phyloP scores from a whole-genome alignment of 1,284 basidiomycete genomes.

The Flammula alnicola region DNA sequence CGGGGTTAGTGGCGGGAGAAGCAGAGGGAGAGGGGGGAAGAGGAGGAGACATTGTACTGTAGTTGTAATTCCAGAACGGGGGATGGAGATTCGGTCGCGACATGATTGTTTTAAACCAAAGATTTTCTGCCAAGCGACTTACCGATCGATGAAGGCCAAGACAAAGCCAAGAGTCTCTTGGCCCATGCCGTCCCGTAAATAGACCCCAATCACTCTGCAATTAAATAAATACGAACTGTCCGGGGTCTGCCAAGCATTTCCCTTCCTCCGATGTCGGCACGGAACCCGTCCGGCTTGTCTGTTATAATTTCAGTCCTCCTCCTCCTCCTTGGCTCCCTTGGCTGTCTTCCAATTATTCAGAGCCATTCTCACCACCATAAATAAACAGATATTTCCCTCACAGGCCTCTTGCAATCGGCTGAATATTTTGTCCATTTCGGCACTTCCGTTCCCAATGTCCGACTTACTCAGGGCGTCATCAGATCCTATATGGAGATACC shows the following conservation, averaged over 20 bases:
- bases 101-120: slow-evolving; percentile 32
- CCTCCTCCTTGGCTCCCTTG: too few relatives aligned
- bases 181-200: slow-evolving; percentile 9
- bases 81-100: slow-evolving; percentile 30
- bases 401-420: too few relatives aligned
- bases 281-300: too few relatives aligned
- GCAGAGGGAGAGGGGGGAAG: slow-evolving; percentile 24
- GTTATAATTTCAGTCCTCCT: too few relatives aligned
- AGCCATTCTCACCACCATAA: too few relatives aligned
- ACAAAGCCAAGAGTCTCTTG: slow-evolving; percentile 26
- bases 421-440: too few relatives aligned
- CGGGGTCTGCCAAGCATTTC: slow-evolving; percentile 16
- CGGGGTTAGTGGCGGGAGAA: slow-evolving; percentile 18
- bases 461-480: too few relatives aligned
- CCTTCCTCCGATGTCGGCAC: too few relatives aligned
- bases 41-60: slow-evolving; percentile 22
- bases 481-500: too few relatives aligned
- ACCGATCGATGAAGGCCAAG: slow-evolving; percentile 29
- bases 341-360: too few relatives aligned
- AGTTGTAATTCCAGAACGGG: slow-evolving; percentile 11
- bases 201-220: slow-evolving; percentile 17
- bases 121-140: slow-evolving; percentile 25
- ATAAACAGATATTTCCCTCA: too few relatives aligned
- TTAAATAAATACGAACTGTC: slow-evolving; percentile 6
- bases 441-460: too few relatives aligned